Conservation (phyloP, 208 protist genomes). For the Trypanosomatidae sp. region DNA sequence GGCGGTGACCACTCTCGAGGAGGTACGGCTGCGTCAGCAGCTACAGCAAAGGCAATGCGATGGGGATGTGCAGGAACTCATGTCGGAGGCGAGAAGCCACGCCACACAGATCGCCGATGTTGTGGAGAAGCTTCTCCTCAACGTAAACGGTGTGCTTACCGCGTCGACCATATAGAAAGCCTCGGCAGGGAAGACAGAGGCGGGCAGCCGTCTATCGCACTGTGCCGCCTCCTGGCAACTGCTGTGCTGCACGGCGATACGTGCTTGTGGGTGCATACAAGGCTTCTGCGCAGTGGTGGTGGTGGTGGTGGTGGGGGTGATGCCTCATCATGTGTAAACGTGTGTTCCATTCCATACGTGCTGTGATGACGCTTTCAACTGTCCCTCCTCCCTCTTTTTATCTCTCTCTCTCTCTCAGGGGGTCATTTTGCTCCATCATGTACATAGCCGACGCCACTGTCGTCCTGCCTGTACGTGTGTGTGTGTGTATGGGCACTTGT, state of each 20-base stretch:
- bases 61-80: conserved; percentile 5
- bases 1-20: conserved; percentile 29
- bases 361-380: not conserved
- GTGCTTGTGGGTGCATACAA: not conserved
- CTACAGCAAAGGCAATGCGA: not conserved
- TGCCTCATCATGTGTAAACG: not conserved
- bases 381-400: not conserved
- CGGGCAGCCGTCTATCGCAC: too few relatives aligned
- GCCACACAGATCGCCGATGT: conserved; percentile 67
- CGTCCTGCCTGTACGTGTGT: not conserved
- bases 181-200: not conserved
- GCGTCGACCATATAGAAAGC: not conserved
- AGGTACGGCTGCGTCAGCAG: conserved; percentile 15
- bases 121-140: conserved; percentile 74
- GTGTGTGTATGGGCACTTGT: not conserved
- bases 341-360: not conserved
- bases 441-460: not conserved
- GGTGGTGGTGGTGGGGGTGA: not conserved
- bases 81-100: conserved; percentile 36
- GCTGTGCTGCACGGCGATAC: not conserved
- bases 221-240: too few relatives aligned
- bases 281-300: not conserved
- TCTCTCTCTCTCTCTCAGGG: conserved; percentile 1
- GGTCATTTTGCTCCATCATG: not conserved
- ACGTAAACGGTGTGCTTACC: conserved; percentile 50